Percentiles rank a stretch among this genome's conserved stretches.
Conservation (phyloP, 129 eudicot genomes). For the Artemisia argyi region DNA sequence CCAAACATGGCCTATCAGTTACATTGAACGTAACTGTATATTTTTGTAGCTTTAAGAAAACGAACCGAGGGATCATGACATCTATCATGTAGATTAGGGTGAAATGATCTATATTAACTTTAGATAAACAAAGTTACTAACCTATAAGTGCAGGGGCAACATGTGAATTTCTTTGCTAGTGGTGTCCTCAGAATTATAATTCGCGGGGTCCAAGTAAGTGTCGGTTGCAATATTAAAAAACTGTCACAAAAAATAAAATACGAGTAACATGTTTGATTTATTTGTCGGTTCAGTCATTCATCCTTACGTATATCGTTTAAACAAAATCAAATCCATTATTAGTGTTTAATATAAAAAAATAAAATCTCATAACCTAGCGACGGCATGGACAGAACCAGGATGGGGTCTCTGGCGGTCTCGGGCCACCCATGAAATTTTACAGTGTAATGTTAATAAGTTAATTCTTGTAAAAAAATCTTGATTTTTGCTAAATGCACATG, state of each 20-base stretch:
- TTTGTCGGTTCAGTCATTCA: background rate
- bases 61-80: background rate
- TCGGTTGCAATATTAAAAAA: slow-evolving; percentile 31
- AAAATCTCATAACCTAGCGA: too few species aligned
- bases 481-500: too few species aligned
- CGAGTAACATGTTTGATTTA: background rate
- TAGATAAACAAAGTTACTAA: slow-evolving; percentile 4
- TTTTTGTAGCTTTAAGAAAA: background rate
- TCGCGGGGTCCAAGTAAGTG: slow-evolving; percentile 35
- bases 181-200: slow-evolving; percentile 12
- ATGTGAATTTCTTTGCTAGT: background rate
- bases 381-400: too few species aligned
- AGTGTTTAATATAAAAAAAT: too few species aligned
- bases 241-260: background rate
- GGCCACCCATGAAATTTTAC: too few species aligned
- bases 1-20: background rate
- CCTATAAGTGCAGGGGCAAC: slow-evolving; percentile 15
- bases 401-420: too few species aligned
- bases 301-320: too few species aligned
- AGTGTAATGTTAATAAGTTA: too few species aligned
- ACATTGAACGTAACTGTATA: background rate
- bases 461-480: too few species aligned
- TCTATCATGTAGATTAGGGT: slow-evolving; percentile 12
- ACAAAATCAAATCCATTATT: too few species aligned
- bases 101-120: background rate